Percentiles rank a stretch among this genome's conserved stretches.
These are phyloP conservation scores for Amauroascus verrucosus DNA, from an alignment of 2,329 filamentous ascomycete species.

Conservation along the genomic window DNA sequence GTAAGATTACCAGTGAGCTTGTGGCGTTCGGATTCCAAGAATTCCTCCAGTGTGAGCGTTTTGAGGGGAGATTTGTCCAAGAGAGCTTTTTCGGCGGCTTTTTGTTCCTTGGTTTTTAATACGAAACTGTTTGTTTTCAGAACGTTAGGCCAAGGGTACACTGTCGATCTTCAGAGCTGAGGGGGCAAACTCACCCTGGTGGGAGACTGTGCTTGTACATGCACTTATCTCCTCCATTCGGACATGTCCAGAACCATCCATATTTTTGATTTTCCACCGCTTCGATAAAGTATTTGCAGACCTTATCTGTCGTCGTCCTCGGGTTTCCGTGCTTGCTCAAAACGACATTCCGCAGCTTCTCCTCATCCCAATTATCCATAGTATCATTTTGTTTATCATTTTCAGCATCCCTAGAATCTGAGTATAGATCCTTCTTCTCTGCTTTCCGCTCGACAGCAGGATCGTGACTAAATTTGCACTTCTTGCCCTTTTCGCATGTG, in stretches of 20 bases:
- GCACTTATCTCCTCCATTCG: constrained; percentile 93
- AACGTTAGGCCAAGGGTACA: neutral
- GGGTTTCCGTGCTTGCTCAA: constrained; percentile 96
- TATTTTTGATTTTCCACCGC: constrained; percentile 98
- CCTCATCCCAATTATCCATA: constrained; percentile 95
- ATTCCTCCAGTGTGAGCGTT: constrained; percentile 92
- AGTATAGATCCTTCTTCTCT: constrained; percentile 85
- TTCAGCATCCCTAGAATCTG: constrained; percentile 63
- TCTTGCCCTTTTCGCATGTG: constrained; percentile 90
- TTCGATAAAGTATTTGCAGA: constrained; percentile 97
- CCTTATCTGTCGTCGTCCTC: constrained; percentile 88
- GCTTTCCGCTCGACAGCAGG: constrained; percentile 78
- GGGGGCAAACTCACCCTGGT: constrained; percentile 59
- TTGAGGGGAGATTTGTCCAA: constrained; percentile 92
- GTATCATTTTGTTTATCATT: constrained; percentile 75
- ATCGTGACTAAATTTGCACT: constrained; percentile 98
- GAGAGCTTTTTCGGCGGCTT: constrained; percentile 86
- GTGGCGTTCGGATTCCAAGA: constrained; percentile 89
- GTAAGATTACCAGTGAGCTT: constrained; percentile 87
- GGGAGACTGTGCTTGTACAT: constrained; percentile 96
- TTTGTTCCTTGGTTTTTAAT: constrained; percentile 94
- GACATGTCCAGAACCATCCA: constrained; percentile 98
- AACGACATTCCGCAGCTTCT: constrained; percentile 83
- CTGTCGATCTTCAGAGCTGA: constrained; percentile 3
- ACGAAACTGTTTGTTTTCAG: constrained; percentile 56